Conservation (phyloP, 805 yeast genomes). For the Nakazawaea populi region DNA sequence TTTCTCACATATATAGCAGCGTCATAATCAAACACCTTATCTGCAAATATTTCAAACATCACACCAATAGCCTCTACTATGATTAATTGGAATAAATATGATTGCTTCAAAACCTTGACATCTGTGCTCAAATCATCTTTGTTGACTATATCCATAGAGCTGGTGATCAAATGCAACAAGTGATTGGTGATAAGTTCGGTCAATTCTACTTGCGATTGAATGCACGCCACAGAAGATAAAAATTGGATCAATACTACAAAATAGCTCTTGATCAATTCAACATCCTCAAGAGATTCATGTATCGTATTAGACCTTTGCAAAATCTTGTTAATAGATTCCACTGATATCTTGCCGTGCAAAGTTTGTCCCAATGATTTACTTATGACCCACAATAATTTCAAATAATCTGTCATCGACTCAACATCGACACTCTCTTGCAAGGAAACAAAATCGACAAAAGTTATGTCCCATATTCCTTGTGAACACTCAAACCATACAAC, state of each 20-base stretch:
- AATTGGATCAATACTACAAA: conserved; percentile 18
- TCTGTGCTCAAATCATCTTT: neutral
- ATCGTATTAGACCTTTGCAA: conserved; percentile 12
- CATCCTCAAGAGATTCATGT: conserved; percentile 7
- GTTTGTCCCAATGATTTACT: conserved; percentile 31
- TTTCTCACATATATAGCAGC: conserved; percentile 50
- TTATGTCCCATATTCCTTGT: conserved; percentile 26
- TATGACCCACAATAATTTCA: conserved; percentile 33
- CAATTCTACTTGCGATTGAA: conserved; percentile 4
- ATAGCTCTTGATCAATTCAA: conserved; percentile 14
- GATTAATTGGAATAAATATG: conserved; percentile 18
- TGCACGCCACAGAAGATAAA: conserved; percentile 18
- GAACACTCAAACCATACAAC: conserved; percentile 32
- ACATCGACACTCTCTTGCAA: conserved; percentile 5
- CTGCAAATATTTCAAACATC: conserved; percentile 77
- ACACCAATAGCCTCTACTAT: conserved; percentile 57
- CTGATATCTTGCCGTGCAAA: conserved; percentile 20
- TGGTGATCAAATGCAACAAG: conserved; percentile 1
- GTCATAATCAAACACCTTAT: conserved; percentile 62
- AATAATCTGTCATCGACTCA: conserved; percentile 24
- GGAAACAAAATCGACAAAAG: conserved; percentile 6
- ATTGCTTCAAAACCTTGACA: neutral
- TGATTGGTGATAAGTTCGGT: neutral
- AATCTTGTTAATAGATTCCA: conserved; percentile 23
- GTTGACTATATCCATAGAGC: neutral